Base-by-base conservation (phyloP, 805 yeast species). In the Candida multigemmis region DNA sequence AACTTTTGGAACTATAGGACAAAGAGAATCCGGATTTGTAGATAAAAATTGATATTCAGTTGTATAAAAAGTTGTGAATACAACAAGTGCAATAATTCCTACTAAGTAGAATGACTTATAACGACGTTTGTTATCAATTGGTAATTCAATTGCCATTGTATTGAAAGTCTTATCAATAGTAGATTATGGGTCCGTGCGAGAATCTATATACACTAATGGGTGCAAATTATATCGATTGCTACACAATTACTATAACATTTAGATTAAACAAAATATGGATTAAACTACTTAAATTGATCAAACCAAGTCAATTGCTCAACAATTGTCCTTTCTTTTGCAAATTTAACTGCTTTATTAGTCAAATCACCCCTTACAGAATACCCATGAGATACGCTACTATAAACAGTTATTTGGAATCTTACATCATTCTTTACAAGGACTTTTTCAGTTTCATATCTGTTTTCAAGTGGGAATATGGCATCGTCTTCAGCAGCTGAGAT, bases 401-500 rank as follows among this genome's bases (percentile, higher is more conserved):
- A 78, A 23, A 82, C 45, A 32, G 75, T 71, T 14, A 78, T 41
- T 53, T 71, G 76, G 58, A 70, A 86, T 27, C 33, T 33, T 20
- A 71, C 71, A 30, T 63, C 65, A 12, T 38, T 36, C 28, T 42
- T 38, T 22, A 40, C 54, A 42, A 80, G 67, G 39, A 66, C 68
- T 7, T 53, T 70, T 52, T 76, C 84, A 15, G 87, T 70, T 41
- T 62, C 42, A 32, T 50, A 60, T 56, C 93, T 77, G 42, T 72
- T 54, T 28, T 82, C 91, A 0, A 50, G 50, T 3, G 85, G 46
- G 68, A 77, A 87, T 26, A 67, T 56, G 0, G 42, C 27, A 49
- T 87, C 96, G 11, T 36, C 50, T 56, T 82, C 84, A 25, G 94
- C 93, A 30, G 82, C 82, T 12, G 82, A 64, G 37, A 86, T 75